Base-by-base conservation (phyloP, 2,329 filamentous ascomycete genomes). In the Westerdykella sp. region DNA sequence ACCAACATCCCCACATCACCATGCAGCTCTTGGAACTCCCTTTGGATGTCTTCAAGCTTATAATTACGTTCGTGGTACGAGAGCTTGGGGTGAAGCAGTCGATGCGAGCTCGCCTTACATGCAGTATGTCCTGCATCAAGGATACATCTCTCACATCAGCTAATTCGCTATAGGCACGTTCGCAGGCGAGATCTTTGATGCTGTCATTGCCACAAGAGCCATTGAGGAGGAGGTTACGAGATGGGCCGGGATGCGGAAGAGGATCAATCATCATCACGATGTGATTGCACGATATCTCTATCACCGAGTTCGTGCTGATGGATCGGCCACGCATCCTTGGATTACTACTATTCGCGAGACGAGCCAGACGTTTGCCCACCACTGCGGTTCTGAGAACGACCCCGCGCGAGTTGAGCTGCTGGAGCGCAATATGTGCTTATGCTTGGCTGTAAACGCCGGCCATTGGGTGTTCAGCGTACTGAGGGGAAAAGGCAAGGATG, bases 1-100 rank as follows among this genome's bases (percentile, higher is more conserved):
- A 35, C n/a, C 11, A 7, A 14, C 18, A 15, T 35, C 34, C 6
- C 14, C 13, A 9, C 18, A 21, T 21, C 34, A 28, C 21, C 13
- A 39, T 39, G 37, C 37, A 39, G 21, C 37, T 39, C 21, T 30
- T 39, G 28, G 37, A 39, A n/a, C 37, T 39, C 21, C 37, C 37
- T 39, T 25, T 28, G 25, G 37, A 39, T 11, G 21, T 39, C 23
- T 39, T 39, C 25, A 39, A 25, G 37, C 13, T 39, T 10, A 16
- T 39, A 4, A 25, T 39, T 13, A 15, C 37, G 14, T 39, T 15
- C 25, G 23, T 14, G 28, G 37, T 39, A n/a, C 21, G 21, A 30
- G 23, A 39, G 37, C 37, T 39, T 9, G 37, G 37, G 25, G 6
- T 39, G 25, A 28, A 3, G n/a, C 21, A 30, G 12, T 39, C 37